Evolutionary conservation across 352 stramenopile genomes (phyloP).

Genomic region (Phytophthora sp.): DNA sequence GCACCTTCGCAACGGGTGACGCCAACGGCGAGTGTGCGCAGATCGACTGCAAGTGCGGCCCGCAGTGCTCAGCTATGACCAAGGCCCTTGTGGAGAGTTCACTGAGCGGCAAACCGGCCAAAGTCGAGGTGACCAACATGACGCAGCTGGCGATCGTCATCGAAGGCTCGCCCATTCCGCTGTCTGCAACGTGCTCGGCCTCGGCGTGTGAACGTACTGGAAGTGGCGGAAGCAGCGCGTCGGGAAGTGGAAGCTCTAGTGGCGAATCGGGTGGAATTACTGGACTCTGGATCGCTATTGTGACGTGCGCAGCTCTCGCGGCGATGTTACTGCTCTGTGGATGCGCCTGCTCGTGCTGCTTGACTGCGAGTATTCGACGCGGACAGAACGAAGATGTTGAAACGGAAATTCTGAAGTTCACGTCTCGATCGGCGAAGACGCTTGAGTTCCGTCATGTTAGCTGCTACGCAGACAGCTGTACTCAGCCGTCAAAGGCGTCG

Average conservation of each 20-base stretch:
- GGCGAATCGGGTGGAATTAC: slow-evolving; percentile 17
- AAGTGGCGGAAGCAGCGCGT: slow-evolving; percentile 31
- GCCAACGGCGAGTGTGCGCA: slow-evolving; percentile 48
- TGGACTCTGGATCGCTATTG: slow-evolving; percentile 26
- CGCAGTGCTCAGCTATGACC: slow-evolving; percentile 61
- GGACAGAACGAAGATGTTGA: slow-evolving; percentile 37
- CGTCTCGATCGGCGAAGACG: slow-evolving; percentile 43
- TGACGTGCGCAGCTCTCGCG: slow-evolving; percentile 22
- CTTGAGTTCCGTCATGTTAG: slow-evolving; percentile 69
- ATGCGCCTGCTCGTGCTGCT: slow-evolving; percentile 26
- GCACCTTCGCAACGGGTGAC: slow-evolving; percentile 50
- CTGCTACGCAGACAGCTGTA: slow-evolving; percentile 40
- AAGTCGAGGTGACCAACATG: slow-evolving; percentile 49
- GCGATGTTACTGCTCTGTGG: slow-evolving; percentile 24
- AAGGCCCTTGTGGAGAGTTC: slow-evolving; percentile 70
- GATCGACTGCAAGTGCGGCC: slow-evolving; percentile 73
- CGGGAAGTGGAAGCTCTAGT: slow-evolving; percentile 35
- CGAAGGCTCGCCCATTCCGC: slow-evolving; percentile 68
- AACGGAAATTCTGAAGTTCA: slow-evolving; percentile 54
- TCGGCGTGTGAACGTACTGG: slow-evolving; percentile 63
- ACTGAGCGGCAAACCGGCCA: slow-evolving; percentile 72
- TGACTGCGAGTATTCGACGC: slow-evolving; percentile 16
- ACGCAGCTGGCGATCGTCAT: slow-evolving; percentile 71
- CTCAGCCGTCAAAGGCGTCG: slow-evolving; percentile 1
- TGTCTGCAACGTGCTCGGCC: slow-evolving; percentile 66